Conservation (phyloP, 164 flowering plant species). For the Piper longum region DNA sequence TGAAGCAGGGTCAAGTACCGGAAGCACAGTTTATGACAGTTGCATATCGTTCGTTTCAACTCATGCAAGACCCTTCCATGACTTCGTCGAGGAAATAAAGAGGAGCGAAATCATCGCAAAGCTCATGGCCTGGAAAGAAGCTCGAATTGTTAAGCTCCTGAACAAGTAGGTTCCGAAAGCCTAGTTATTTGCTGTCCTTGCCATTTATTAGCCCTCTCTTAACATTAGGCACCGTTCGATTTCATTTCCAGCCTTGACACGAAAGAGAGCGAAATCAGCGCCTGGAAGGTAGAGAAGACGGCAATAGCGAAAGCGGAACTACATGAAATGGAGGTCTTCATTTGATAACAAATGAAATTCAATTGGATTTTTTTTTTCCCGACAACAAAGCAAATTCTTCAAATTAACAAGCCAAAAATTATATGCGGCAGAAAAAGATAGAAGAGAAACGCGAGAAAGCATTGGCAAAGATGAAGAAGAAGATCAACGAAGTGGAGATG, state of each 20-base stretch:
- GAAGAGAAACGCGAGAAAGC: not conserved
- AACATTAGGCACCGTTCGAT: no score
- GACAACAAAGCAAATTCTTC: not conserved
- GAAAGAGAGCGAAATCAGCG: not conserved
- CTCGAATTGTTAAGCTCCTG: constrained; percentile 7
- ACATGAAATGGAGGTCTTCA: not conserved
- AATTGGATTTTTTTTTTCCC: no score
- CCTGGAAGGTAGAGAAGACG: not conserved
- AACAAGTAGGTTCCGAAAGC: constrained; percentile 4
- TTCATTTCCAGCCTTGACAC: not conserved
- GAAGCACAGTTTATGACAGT: not conserved
- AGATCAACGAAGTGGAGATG: not conserved
- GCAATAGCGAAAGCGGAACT: not conserved
- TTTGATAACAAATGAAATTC: no score
- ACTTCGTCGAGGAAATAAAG: constrained; percentile 12
- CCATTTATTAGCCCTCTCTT: no score
- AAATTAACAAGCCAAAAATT: no score
- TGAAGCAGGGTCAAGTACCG: not conserved
- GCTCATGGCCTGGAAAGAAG: constrained; percentile 10
- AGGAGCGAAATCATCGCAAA: constrained; percentile 7
- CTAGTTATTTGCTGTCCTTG: no score
- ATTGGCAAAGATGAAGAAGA: not conserved
- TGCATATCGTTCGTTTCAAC: not conserved
- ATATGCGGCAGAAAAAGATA: not conserved
- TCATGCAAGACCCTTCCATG: constrained; percentile 7